Evolutionary conservation across 768 basidiomycete species (phyloP).

Genomic region (Termitomyces sp.): DNA sequence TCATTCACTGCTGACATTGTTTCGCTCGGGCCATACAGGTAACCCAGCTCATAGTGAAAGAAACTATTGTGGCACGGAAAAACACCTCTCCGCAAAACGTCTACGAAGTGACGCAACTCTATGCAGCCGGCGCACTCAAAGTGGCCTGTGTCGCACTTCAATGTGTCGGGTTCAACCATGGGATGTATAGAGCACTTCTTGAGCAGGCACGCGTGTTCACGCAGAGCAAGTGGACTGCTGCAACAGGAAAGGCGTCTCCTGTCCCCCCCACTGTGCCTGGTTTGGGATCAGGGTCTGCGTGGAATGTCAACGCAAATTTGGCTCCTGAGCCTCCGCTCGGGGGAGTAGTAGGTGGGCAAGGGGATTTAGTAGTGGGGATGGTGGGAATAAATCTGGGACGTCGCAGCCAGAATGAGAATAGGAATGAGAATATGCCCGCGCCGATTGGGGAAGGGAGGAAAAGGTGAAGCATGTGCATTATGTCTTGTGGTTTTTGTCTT

Average conservation of each 20-base stretch:
- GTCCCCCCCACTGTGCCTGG: constrained; percentile 1
- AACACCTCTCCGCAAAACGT: constrained; percentile 74
- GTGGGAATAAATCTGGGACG: constrained; percentile 12
- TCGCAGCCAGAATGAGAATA: constrained; percentile 10
- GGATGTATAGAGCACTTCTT: constrained; percentile 57
- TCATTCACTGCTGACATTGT: background rate
- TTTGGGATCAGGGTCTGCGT: constrained; percentile 9
- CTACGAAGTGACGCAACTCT: constrained; percentile 71
- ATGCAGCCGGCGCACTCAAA: constrained; percentile 64
- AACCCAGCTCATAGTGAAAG: constrained; percentile 59
- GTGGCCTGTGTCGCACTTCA: constrained; percentile 71
- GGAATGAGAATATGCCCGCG: constrained; percentile 14
- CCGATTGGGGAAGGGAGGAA: constrained; percentile 11
- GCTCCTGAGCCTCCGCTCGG: background rate
- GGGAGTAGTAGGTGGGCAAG: background rate
- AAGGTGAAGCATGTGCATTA: background rate
- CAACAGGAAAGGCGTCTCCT: constrained; percentile 7
- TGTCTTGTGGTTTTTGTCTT: background rate
- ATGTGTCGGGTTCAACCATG: constrained; percentile 71
- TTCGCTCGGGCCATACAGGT: constrained; percentile 34
- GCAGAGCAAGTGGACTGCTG: constrained; percentile 28
- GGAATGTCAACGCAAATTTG: constrained; percentile 7
- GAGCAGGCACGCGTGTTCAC: constrained; percentile 53
- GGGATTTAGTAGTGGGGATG: constrained; percentile 10
- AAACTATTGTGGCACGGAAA: constrained; percentile 65